Conservation (phyloP, 1,284 basidiomycete species). For the Prillingera fragicola region DNA sequence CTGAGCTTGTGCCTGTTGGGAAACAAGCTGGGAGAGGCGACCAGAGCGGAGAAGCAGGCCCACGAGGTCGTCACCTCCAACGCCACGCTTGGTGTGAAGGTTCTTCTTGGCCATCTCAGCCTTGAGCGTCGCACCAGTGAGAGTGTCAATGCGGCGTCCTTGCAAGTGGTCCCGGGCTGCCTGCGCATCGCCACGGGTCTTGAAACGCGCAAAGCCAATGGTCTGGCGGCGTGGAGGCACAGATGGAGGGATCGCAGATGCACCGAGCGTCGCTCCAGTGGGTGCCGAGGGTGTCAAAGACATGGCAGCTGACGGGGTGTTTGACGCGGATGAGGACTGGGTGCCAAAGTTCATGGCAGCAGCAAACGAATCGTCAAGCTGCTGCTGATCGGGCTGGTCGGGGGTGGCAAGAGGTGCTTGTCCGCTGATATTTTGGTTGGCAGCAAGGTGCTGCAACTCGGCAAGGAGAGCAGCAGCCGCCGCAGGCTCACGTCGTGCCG, state of each 20-base stretch:
- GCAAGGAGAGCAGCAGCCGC: conserved; percentile 31
- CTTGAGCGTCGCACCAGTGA: conserved; percentile 88
- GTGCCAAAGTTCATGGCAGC: conserved; percentile 36
- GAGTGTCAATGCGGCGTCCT: conserved; percentile 85
- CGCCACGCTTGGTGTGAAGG: conserved; percentile 85
- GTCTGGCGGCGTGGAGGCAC: conserved; percentile 64
- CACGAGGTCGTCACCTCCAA: conserved; percentile 49
- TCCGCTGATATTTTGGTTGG: conserved; percentile 27
- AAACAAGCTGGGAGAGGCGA: conserved; percentile 24
- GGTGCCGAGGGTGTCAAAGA: conserved; percentile 53
- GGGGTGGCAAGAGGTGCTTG: no score
- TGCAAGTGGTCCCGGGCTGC: conserved; percentile 84
- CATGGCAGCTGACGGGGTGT: conserved; percentile 43
- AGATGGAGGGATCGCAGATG: conserved; percentile 16
- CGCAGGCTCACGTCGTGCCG: conserved; percentile 24
- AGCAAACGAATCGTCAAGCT: conserved; percentile 39
- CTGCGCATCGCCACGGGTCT: conserved; percentile 77
- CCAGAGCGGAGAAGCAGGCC: conserved; percentile 38
- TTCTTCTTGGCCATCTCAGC: conserved; percentile 99
- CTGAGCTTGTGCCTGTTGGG: conserved; percentile 15
- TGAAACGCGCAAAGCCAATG: conserved; percentile 96
- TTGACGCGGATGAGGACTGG: conserved; percentile 34
- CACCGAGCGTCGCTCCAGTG: conserved; percentile 29
- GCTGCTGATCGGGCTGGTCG: conserved; percentile 14
- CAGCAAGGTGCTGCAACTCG: conserved; percentile 38